phyloP scores from a whole-genome alignment of 805 yeast species.

The Wickerhamomyces xylosicus region DNA sequence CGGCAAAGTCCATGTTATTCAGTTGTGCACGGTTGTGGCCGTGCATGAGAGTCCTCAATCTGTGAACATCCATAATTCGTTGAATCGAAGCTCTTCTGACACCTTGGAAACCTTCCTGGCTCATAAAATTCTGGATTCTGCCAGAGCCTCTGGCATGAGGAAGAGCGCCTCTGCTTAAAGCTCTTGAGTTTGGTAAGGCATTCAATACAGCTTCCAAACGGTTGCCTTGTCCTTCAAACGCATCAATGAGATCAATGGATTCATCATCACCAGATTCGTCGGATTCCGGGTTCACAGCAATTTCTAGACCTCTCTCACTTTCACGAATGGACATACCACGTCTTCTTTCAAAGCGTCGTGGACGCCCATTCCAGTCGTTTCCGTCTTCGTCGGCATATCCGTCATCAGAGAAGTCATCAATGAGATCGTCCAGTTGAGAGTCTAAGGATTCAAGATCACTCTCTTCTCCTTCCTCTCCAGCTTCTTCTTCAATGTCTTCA shows the following conservation, averaged over 20 bases:
- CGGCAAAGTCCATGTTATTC: constrained; percentile 4
- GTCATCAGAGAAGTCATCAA: constrained; percentile 6
- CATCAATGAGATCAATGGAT: not conserved
- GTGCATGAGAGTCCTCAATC: not conserved
- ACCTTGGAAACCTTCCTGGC: too few species aligned
- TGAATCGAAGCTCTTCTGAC: not conserved
- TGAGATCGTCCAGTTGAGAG: constrained; percentile 3
- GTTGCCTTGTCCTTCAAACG: not conserved
- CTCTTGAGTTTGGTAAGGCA: not conserved
- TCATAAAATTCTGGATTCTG: too few species aligned
- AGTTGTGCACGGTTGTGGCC: not conserved
- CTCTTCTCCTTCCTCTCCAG: constrained; percentile 16
- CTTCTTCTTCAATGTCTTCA: constrained; percentile 18
- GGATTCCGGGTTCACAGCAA: constrained; percentile 9
- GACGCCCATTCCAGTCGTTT: constrained; percentile 12
- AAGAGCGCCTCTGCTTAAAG: not conserved
- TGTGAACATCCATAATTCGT: not conserved
- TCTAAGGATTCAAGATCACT: constrained; percentile 13
- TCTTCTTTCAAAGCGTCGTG: constrained; percentile 7
- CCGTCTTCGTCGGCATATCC: constrained; percentile 10
- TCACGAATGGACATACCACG: constrained; percentile 9
- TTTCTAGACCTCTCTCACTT: constrained; percentile 20
- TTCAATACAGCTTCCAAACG: not conserved
- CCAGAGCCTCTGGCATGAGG: not conserved
- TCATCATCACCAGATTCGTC: not conserved